Base-by-base conservation (phyloP, 176 grass and related monocot species). In the Paspalum vaginatum region DNA sequence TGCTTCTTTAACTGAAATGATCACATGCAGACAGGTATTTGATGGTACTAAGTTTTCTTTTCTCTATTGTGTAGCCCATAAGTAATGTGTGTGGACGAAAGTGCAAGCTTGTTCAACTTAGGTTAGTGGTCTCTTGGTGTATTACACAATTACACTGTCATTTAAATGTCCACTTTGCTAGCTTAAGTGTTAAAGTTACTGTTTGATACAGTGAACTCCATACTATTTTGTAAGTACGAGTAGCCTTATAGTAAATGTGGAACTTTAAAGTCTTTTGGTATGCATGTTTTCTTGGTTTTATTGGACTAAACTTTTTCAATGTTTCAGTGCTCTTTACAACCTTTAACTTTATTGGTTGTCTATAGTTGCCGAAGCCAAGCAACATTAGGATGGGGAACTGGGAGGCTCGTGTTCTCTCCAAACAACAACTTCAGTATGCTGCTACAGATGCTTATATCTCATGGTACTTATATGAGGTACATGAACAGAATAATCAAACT, bases 381-480 rank as follows among this genome's bases (percentile, higher is more conserved):
- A 99, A 91, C 80, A 93, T 93, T 84, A 91, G 88, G 82, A 80
- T 99, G 88, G 92, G 92, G 84, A 99, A 99, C 64, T 99, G 96
- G 92, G 96, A 99, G 87, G 52, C 88, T 75, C 25, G n/a, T 61
- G 39, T 84, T 75, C 87, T 95, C 73, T 86, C 88, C 61, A 95
- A 79, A 72, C 61, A 88, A 50, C 86, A 95, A 86, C 81, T 99
- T 32, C 86, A 88, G 42, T 99, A 99, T 88, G 96, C 90, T 79
- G 96, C 96, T 46, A 99, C 92, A 72, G 96, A 99, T 91, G 96
- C 96, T 15, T 99, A 88, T 88, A 91, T 87, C 53, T 93, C 90
- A 68, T 99, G 96, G 96, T 88, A 88, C 68, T 84, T 99, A 68
- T 88, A 93, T 86, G 78, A 91, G 93, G 93, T 99, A 90, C 68